Base-by-base conservation (phyloP, 208 protist species). In the Wallacemonas sp. region DNA sequence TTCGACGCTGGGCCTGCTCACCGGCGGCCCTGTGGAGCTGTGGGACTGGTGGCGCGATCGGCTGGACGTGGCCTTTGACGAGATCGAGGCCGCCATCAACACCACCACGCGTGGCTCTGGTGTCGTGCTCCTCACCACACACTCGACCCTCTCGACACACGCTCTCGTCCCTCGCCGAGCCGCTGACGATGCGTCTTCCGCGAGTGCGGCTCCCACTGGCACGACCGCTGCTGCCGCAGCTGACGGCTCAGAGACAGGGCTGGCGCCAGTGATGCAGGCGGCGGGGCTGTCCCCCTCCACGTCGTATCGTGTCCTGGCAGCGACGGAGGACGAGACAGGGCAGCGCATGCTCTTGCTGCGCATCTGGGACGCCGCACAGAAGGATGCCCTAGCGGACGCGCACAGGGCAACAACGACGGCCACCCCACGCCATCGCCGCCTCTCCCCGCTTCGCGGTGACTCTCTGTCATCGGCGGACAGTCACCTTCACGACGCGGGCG, bases 11-110 rank as follows among this genome's bases (percentile, higher is more conserved):
- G 70, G 70, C 1, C 57, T 71, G 47, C 62, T 96, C 2, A 91
- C 87, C 1, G 90, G 90, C 9, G 83, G 81, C 14, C 87, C 87
- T 1, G 72, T 81, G 27, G 83, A 92, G 73, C 56, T 48, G 41
- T 89, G 83, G 80, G 71, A 80, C 32, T 92, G 86, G 86, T 87
- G 84, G 80, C 74, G 56, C 19, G 30, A 24, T 0, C 26, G 56
- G 41, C 44, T 66, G 8, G 61, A 61, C 11, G 52, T 54, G n/a
- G 80, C 84, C 2, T 60, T 80, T 54, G 70, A 63, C 3, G 84
- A 87, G 65, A 86, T 87, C 38, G 77, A 87, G 29, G 78, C 77
- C 9, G 72, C 60, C 11, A 66, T 90, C 48, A 80, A 65, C 61
- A 81, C 80, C 8, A 85, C 24, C 30, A 72, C 64, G 21, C 77